Evolutionary conservation across 1,284 basidiomycete genomes (phyloP).

Genomic region (Paramarasmius palmivorus): DNA sequence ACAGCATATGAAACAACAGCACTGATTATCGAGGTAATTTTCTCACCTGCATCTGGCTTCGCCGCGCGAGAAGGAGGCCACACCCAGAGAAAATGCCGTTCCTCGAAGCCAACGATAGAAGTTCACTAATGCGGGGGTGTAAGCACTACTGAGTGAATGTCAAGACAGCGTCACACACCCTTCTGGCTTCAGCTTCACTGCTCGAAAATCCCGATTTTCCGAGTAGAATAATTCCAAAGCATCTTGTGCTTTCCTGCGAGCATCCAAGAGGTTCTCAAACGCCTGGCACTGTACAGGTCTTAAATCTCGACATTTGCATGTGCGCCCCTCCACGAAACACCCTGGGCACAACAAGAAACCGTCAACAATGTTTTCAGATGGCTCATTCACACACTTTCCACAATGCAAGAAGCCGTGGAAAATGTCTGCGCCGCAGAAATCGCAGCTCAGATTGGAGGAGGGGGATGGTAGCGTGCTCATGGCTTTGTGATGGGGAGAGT

Average conservation of each 20-base stretch:
- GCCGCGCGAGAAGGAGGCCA: too few relatives aligned
- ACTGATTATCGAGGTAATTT: too few relatives aligned
- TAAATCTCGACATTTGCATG: conserved; percentile 62
- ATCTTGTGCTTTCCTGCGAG: conserved; percentile 28
- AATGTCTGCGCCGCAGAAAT: conserved; percentile 76
- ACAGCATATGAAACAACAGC: too few relatives aligned
- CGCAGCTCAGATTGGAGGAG: conserved; percentile 45
- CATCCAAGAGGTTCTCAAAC: conserved; percentile 31
- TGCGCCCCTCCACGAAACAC: conserved; percentile 76
- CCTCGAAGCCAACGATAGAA: too few relatives aligned
- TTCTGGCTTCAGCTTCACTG: conserved; percentile 7
- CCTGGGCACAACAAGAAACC: conserved; percentile 60
- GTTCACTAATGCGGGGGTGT: background rate
- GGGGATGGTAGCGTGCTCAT: conserved; percentile 23
- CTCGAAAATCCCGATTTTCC: too few relatives aligned
- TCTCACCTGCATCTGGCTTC: too few relatives aligned
- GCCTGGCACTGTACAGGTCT: conserved; percentile 53
- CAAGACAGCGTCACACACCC: background rate
- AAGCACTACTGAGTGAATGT: background rate
- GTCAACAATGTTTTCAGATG: conserved; percentile 31
- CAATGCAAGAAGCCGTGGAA: conserved; percentile 81
- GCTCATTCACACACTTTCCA: conserved; percentile 34
- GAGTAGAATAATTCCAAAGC: conserved; percentile 9
- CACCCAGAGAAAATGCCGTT: too few relatives aligned
- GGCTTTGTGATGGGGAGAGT: conserved; percentile 31